Conservation (phyloP, 164 flowering plant genomes). For the Berberis thunbergii region DNA sequence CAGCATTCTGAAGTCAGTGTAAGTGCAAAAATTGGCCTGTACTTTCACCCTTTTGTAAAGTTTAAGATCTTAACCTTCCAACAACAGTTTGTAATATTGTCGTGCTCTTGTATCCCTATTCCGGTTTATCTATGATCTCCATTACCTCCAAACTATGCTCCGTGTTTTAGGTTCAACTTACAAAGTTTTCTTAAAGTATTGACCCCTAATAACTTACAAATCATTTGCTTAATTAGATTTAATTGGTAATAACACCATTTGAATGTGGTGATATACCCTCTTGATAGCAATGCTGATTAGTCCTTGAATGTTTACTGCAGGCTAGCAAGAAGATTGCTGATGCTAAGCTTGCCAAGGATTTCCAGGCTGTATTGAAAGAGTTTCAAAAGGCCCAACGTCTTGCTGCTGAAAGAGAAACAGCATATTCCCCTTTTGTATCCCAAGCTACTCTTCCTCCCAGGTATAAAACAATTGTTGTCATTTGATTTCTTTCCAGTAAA, state of each 20-base stretch:
- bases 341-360: constrained; percentile 83
- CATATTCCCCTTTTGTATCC: constrained; percentile 52
- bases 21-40: constrained; percentile 17
- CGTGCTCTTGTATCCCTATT: no score
- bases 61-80: no score
- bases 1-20: constrained; percentile 44
- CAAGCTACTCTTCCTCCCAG: constrained; percentile 43
- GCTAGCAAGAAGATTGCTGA: constrained; percentile 65
- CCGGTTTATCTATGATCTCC: no score
- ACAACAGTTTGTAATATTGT: no score
- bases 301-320: constrained; percentile 28
- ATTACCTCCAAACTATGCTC: no score
- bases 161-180: no score
- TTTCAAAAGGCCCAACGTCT: constrained; percentile 79
- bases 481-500: no score
- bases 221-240: no score
- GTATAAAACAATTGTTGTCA: constrained; percentile 10
- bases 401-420: constrained; percentile 68
- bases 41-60: no score
- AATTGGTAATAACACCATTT: no score
- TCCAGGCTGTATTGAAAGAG: constrained; percentile 58
- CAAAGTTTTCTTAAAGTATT: no score
- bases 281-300: background rate
- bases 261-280: background rate
- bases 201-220: no score